Evolutionary conservation across 179 eudicot species (phyloP).

Genomic region (Camellia oleifera): DNA sequence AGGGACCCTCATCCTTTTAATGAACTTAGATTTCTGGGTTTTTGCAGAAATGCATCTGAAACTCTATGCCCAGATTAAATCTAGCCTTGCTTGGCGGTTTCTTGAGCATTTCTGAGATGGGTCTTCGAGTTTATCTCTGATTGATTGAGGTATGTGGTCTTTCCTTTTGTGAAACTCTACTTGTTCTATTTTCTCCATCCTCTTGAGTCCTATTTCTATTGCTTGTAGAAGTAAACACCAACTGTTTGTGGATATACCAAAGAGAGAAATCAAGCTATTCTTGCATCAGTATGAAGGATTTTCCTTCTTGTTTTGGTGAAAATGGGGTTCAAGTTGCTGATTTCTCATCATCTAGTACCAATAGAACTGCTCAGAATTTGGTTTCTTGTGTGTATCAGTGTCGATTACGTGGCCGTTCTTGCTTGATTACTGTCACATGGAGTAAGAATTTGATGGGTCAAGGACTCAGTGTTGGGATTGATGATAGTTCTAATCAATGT

Average conservation of each 20-base stretch:
- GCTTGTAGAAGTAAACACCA: constrained; percentile 33
- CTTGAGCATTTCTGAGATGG: constrained; percentile 24
- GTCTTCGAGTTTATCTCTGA: constrained; percentile 16
- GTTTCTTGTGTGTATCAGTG: constrained; percentile 70
- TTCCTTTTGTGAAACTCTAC: background rate
- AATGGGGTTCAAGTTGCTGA: constrained; percentile 77
- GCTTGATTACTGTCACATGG: constrained; percentile 57
- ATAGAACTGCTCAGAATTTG: constrained; percentile 57
- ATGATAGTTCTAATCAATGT: constrained; percentile 47
- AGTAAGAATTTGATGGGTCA: constrained; percentile 79
- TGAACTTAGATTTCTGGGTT: constrained; percentile 26
- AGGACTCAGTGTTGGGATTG: constrained; percentile 60
- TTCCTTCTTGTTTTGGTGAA: constrained; percentile 78
- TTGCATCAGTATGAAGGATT: constrained; percentile 51
- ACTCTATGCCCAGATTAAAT: constrained; percentile 12
- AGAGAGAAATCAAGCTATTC: constrained; percentile 14
- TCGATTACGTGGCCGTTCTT: constrained; percentile 46
- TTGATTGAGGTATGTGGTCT: constrained; percentile 26
- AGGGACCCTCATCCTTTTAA: constrained; percentile 20
- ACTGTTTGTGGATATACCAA: constrained; percentile 31
- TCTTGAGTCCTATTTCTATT: constrained; percentile 9
- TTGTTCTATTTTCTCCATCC: background rate
- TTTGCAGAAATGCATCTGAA: constrained; percentile 21
- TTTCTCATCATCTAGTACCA: constrained; percentile 60
- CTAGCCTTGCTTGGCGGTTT: constrained; percentile 10